A percentile compares a stretch with the other conserved stretches of the same genome.
Evolutionary conservation across 2,329 filamentous ascomycete species (phyloP).

Genomic region (Sarocladium brachiariae): DNA sequence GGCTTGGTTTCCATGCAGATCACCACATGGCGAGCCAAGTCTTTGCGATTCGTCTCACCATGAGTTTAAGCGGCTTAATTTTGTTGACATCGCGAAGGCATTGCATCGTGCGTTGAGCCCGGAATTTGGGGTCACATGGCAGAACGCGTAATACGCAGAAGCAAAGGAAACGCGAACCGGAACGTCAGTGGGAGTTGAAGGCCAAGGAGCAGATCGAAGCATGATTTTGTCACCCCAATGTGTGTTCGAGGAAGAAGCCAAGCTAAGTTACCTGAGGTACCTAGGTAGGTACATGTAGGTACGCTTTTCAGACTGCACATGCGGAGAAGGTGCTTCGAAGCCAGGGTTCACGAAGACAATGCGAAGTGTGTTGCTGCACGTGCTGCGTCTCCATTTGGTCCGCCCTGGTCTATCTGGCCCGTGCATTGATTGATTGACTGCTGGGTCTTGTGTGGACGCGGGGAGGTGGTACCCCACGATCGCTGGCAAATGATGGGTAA

Average conservation of each 20-base stretch:
- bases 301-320: neutral
- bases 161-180: too few species aligned
- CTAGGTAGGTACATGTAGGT: neutral
- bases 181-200: too few species aligned
- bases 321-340: too few species aligned
- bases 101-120: neutral
- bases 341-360: too few species aligned
- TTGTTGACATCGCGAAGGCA: neutral
- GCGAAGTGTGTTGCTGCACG: neutral
- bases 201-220: too few species aligned
- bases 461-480: conserved; percentile 4
- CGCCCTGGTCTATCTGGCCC: neutral
- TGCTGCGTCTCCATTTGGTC: neutral
- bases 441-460: neutral
- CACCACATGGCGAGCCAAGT: neutral
- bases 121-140: neutral
- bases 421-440: neutral
- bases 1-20: neutral
- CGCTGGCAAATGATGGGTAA: too few species aligned
- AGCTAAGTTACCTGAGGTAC: too few species aligned
- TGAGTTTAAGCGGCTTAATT: conserved; percentile 4
- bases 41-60: conserved; percentile 6
- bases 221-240: too few species aligned
- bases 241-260: too few species aligned
- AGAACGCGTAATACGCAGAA: too few species aligned